phyloP scores from a whole-genome alignment of 805 yeast genomes.

The Kazachstania bromeliacearum region DNA sequence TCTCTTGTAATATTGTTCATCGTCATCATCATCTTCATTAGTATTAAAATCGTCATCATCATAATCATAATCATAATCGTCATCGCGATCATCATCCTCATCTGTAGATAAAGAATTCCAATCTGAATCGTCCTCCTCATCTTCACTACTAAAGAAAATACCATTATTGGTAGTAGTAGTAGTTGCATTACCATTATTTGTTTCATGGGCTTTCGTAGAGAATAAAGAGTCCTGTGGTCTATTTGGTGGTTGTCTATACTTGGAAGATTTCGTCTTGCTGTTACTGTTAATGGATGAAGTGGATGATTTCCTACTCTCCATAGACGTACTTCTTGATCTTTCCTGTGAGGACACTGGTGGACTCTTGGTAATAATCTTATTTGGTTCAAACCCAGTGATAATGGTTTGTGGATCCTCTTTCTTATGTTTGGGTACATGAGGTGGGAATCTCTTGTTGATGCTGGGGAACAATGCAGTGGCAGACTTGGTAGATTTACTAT shows the following conservation, averaged over 20 bases:
- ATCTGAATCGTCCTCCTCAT: slow-evolving; percentile 24
- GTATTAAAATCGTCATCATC: slow-evolving; percentile 16
- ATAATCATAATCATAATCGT: slow-evolving; percentile 12
- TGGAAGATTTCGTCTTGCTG: slow-evolving; percentile 1
- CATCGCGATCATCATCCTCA: slow-evolving; percentile 18
- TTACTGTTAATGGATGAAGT: neutral
- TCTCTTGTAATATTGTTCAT: slow-evolving; percentile 23
- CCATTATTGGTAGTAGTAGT: slow-evolving; percentile 9
- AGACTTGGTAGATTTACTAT: slow-evolving; percentile 1
- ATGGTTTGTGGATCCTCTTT: slow-evolving; percentile 16
- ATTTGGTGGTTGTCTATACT: neutral
- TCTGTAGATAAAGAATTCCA: slow-evolving; percentile 26
- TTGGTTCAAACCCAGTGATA: slow-evolving; percentile 22
- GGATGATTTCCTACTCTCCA: neutral
- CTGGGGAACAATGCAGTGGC: slow-evolving; percentile 3
- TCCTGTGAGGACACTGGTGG: neutral
- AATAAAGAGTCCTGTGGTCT: slow-evolving; percentile 7
- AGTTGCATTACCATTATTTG: slow-evolving; percentile 4
- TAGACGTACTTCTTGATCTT: neutral
- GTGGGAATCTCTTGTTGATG: slow-evolving; percentile 1
- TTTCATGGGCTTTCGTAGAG: neutral
- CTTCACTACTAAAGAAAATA: slow-evolving; percentile 28
- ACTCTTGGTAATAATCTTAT: slow-evolving; percentile 11
- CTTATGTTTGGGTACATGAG: neutral
- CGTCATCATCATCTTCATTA: slow-evolving; percentile 24